A percentile compares a stretch with the other conserved stretches of the same genome.
Conservation (phyloP, 1,284 basidiomycete species). For the Heterobasidion parviporum region DNA sequence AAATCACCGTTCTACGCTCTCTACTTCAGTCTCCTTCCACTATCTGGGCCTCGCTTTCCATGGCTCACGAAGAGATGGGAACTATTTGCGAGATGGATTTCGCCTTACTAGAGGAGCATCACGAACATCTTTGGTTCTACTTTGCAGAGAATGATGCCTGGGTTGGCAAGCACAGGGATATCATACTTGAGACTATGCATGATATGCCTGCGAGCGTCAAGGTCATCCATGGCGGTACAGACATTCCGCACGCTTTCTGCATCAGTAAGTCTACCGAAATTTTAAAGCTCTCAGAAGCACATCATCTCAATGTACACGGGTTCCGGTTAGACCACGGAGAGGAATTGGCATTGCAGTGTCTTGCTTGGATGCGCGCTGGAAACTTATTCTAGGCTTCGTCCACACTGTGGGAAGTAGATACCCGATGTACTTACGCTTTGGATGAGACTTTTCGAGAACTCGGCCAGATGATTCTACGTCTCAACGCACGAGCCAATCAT, state of each 20-base stretch:
- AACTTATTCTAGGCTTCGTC: slow-evolving; percentile 7
- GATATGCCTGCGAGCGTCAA: slow-evolving; percentile 23
- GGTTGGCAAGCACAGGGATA: slow-evolving; percentile 44
- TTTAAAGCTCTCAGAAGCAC: neutral
- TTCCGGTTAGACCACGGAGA: slow-evolving; percentile 38
- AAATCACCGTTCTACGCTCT: slow-evolving; percentile 36
- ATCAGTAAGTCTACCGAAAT: slow-evolving; percentile 36
- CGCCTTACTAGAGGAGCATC: slow-evolving; percentile 27
- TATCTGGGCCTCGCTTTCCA: slow-evolving; percentile 39
- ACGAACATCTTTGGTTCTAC: slow-evolving; percentile 47
- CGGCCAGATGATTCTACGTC: too few relatives aligned
- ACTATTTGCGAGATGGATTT: slow-evolving; percentile 41
- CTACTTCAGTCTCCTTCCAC: slow-evolving; percentile 38
- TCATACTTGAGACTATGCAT: slow-evolving; percentile 29
- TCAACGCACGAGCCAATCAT: too few relatives aligned
- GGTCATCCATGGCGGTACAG: slow-evolving; percentile 33
- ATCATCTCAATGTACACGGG: neutral
- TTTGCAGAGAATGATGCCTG: slow-evolving; percentile 51
- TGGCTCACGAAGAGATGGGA: slow-evolving; percentile 59
- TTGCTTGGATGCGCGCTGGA: slow-evolving; percentile 34
- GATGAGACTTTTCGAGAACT: too few relatives aligned
- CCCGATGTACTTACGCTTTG: too few relatives aligned
- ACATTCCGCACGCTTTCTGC: slow-evolving; percentile 57
- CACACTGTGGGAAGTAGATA: too few relatives aligned
- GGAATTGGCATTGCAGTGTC: slow-evolving; percentile 37